Evolutionary conservation across 768 basidiomycete genomes (phyloP).

Genomic region (Termitomyces sp.): DNA sequence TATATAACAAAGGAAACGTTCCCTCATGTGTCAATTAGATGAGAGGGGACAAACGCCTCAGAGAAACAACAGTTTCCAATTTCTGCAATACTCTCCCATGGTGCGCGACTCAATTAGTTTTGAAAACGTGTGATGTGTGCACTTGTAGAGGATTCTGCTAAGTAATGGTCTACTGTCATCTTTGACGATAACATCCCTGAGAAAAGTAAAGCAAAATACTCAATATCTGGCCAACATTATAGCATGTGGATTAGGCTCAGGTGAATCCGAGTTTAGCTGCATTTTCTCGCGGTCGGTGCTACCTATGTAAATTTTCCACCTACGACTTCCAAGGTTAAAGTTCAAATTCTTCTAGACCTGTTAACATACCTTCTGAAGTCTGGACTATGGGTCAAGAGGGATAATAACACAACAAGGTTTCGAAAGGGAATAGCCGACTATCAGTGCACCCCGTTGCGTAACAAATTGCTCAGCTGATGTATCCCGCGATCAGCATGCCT

Average conservation of each 20-base stretch:
- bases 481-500: constrained; percentile 10
- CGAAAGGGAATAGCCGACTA: not conserved
- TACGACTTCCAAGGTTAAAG: not conserved
- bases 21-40: too few relatives aligned
- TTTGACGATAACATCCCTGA: not conserved
- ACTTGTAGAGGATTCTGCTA: too few relatives aligned
- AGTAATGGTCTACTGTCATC: too few relatives aligned
- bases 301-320: not conserved
- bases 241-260: not conserved
- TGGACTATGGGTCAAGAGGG: not conserved
- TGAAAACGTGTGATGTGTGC: too few relatives aligned
- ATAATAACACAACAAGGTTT: not conserved
- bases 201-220: not conserved
- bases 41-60: too few relatives aligned
- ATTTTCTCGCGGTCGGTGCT: not conserved
- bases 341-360: not conserved
- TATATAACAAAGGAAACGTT: too few relatives aligned
- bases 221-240: not conserved
- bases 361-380: not conserved
- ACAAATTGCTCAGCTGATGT: constrained; percentile 12
- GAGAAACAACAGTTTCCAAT: too few relatives aligned
- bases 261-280: not conserved
- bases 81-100: too few relatives aligned
- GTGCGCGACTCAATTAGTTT: too few relatives aligned
- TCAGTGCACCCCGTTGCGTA: constrained; percentile 1